These are phyloP conservation scores for Xylariomycetidae sp. DNA, from an alignment of 2,329 filamentous ascomycete genomes.

Conservation along the genomic window DNA sequence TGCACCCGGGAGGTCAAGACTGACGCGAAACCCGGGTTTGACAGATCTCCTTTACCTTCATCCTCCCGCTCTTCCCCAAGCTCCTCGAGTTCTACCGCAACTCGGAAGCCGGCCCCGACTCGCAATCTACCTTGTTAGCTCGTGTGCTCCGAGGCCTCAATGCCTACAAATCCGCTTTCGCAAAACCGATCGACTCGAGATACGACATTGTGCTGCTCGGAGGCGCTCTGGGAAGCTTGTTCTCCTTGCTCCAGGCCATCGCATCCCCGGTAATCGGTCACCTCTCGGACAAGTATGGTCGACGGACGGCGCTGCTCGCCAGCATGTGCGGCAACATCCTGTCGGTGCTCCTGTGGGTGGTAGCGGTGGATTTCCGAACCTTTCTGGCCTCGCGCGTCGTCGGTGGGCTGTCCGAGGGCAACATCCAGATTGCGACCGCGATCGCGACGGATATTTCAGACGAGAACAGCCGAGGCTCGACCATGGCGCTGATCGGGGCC, in stretches of 20 bases:
- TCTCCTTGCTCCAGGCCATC: slow-evolving; percentile 83
- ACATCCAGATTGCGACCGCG: slow-evolving; percentile 90
- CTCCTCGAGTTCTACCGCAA: slow-evolving; percentile 95
- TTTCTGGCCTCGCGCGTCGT: slow-evolving; percentile 92
- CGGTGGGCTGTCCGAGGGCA: slow-evolving; percentile 90
- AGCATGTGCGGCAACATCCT: slow-evolving; percentile 92
- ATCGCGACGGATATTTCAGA: slow-evolving; percentile 96
- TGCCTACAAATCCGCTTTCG: slow-evolving; percentile 89
- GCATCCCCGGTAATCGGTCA: slow-evolving; percentile 87
- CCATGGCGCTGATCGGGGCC: slow-evolving; percentile 92
- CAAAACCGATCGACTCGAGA: slow-evolving; percentile 85
- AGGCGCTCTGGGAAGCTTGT: slow-evolving; percentile 87
- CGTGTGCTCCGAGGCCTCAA: slow-evolving; percentile 79
- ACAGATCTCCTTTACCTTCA: slow-evolving; percentile 97
- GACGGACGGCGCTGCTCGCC: slow-evolving; percentile 77
- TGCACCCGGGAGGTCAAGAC: slow-evolving; percentile 8
- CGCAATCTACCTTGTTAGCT: slow-evolving; percentile 57
- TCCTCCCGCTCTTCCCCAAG: slow-evolving; percentile 90
- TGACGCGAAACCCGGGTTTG: background rate
- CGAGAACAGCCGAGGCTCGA: slow-evolving; percentile 73
- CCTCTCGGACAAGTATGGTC: slow-evolving; percentile 83
- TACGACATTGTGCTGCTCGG: slow-evolving; percentile 96
- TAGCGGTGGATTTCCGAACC: slow-evolving; percentile 88
- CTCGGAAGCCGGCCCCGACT: slow-evolving; percentile 54
- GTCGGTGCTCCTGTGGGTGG: slow-evolving; percentile 90